phyloP scores from a whole-genome alignment of 768 basidiomycete genomes.

The Boletus fagicola region DNA sequence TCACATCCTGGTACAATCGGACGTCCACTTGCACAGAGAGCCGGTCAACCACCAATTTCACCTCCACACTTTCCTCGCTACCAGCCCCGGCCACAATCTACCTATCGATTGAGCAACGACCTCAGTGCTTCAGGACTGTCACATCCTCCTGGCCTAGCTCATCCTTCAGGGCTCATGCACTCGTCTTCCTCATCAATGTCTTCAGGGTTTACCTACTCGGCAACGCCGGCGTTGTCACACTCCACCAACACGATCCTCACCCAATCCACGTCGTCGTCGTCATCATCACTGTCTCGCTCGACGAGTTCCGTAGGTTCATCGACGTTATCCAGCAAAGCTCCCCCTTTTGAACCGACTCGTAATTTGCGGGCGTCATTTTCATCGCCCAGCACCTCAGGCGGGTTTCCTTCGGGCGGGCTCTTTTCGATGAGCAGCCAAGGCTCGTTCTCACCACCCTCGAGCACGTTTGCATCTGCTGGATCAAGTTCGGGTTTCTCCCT shows the following conservation, averaged over 20 bases:
- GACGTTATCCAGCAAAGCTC: constrained; percentile 51
- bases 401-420: constrained; percentile 11
- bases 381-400: constrained; percentile 16
- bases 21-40: constrained; percentile 19
- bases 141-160: constrained; percentile 16
- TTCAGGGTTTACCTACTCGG: constrained; percentile 13
- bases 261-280: constrained; percentile 23
- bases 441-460: constrained; percentile 21
- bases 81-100: constrained; percentile 28
- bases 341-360: constrained; percentile 52
- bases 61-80: constrained; percentile 29
- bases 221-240: constrained; percentile 14
- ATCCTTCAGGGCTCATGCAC: constrained; percentile 12
- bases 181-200: constrained; percentile 18
- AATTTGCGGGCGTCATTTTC: constrained; percentile 26
- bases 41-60: constrained; percentile 21
- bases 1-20: constrained; percentile 32
- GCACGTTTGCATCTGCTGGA: constrained; percentile 10
- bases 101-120: constrained; percentile 22
- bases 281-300: constrained; percentile 28
- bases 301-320: constrained; percentile 34
- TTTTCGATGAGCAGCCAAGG: constrained; percentile 15
- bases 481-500: constrained; percentile 10
- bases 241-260: constrained; percentile 18
- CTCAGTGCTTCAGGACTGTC: constrained; percentile 11